These are phyloP conservation scores for Erysimum cheiri DNA, from an alignment of 441 rosid species.

Conservation along the genomic window DNA sequence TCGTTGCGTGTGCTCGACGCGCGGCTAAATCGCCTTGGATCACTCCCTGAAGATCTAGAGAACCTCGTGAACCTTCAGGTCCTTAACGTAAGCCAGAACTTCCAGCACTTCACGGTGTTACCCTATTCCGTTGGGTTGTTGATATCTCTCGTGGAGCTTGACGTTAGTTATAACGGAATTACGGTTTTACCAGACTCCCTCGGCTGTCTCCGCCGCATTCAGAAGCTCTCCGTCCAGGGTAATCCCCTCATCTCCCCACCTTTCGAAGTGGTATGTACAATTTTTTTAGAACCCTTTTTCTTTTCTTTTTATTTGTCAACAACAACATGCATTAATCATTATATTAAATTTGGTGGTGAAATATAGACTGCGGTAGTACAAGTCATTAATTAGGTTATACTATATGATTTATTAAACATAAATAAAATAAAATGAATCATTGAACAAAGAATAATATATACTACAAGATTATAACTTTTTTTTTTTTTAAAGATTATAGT, in stretches of 20 bases:
- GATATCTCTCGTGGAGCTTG: slow-evolving; percentile 74
- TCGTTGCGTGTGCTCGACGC: slow-evolving; percentile 66
- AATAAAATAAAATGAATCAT: not conserved
- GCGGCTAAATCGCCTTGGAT: slow-evolving; percentile 69
- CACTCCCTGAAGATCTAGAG: slow-evolving; percentile 76
- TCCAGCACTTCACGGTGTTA: slow-evolving; percentile 64
- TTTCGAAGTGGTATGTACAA: slow-evolving; percentile 54
- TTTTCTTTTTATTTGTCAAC: not conserved
- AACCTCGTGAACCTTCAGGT: slow-evolving; percentile 68
- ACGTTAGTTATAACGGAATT: slow-evolving; percentile 77
- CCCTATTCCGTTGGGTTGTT: slow-evolving; percentile 83
- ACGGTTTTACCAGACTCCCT: slow-evolving; percentile 63
- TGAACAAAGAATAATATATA: not conserved
- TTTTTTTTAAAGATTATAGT: too few species aligned
- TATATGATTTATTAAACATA: too few species aligned
- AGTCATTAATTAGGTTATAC: too few species aligned
- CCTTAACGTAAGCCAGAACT: slow-evolving; percentile 85
- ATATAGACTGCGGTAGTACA: too few species aligned
- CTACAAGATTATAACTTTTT: too few species aligned
- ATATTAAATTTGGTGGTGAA: not conserved
- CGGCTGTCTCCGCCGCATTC: slow-evolving; percentile 72
- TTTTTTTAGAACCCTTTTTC: not conserved
- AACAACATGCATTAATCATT: not conserved
- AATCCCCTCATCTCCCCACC: slow-evolving; percentile 83
- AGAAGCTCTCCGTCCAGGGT: slow-evolving; percentile 71